Conservation (phyloP, 148 eudicot species). For the Selenicereus undatus region DNA sequence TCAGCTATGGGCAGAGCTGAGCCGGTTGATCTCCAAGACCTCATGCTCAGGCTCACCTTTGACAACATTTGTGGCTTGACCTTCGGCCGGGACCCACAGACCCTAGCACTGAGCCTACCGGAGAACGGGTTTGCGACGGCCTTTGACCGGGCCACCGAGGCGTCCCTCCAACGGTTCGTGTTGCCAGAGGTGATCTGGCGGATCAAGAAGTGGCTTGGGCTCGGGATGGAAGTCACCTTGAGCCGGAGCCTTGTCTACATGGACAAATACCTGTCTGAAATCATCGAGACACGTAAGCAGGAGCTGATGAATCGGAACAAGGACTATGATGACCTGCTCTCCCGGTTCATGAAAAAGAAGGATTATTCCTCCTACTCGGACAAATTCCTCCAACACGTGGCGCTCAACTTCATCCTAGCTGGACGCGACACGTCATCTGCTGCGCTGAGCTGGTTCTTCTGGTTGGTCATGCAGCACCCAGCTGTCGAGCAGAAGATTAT, state of each 20-base stretch:
- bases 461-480: constrained; percentile 52
- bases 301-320: background rate
- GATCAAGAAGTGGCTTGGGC: constrained; percentile 62
- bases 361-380: constrained; percentile 20
- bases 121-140: constrained; percentile 53
- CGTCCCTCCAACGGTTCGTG: constrained; percentile 58
- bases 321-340: background rate
- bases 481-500: constrained; percentile 43
- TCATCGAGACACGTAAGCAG: constrained; percentile 4
- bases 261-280: background rate
- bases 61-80: constrained; percentile 71
- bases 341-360: background rate
- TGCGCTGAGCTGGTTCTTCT: constrained; percentile 73
- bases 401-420: constrained; percentile 73
- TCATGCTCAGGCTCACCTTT: constrained; percentile 57
- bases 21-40: constrained; percentile 61
- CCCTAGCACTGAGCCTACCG: constrained; percentile 45
- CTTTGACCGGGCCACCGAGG: constrained; percentile 69
- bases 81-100: constrained; percentile 64
- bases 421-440: constrained; percentile 78
- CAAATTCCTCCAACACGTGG: constrained; percentile 59
- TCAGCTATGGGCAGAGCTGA: constrained; percentile 30
- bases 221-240: constrained; percentile 59
- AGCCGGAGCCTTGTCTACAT: constrained; percentile 43
- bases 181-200: constrained; percentile 55